A percentile compares a stretch with the other conserved stretches of the same genome.
These are phyloP conservation scores for Kluyveromyces dobzhanskii DNA, from an alignment of 805 yeast genomes.

Conservation along the genomic window DNA sequence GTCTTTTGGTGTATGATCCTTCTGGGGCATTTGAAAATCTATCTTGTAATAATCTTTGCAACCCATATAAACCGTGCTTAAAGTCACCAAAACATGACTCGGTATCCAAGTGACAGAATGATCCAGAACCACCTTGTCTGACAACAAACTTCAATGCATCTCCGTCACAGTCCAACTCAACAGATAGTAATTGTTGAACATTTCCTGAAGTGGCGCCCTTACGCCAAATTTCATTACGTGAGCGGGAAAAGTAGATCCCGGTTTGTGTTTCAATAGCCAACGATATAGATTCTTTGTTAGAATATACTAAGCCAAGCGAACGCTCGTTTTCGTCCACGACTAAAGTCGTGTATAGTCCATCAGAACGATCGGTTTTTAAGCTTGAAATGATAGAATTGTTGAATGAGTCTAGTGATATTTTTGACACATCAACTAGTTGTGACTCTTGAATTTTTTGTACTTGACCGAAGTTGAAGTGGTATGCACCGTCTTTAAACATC, in stretches of 20 bases:
- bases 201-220: constrained; percentile 97
- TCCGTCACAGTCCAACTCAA: constrained; percentile 83
- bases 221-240: constrained; percentile 85
- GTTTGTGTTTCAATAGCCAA: constrained; percentile 74
- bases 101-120: constrained; percentile 82
- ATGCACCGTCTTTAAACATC: constrained; percentile 15
- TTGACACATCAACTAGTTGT: constrained; percentile 8
- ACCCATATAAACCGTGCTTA: constrained; percentile 46
- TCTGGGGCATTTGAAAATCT: constrained; percentile 65
- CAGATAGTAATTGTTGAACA: constrained; percentile 61
- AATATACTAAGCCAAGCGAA: constrained; percentile 84
- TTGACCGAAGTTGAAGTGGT: constrained; percentile 13
- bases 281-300: constrained; percentile 70
- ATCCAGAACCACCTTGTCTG: constrained; percentile 64
- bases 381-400: constrained; percentile 34
- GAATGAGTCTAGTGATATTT: constrained; percentile 14
- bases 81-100: constrained; percentile 77
- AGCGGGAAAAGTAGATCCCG: constrained; percentile 91
- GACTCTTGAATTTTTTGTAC: constrained; percentile 10
- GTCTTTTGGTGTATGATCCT: constrained; percentile 89
- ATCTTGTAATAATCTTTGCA: constrained; percentile 57
- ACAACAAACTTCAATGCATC: constrained; percentile 87
- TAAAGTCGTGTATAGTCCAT: constrained; percentile 77
- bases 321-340: constrained; percentile 63
- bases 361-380: constrained; percentile 73